Evolutionary conservation across 805 yeast genomes (phyloP), one percentile per base, ranked within the genome.

Genomic region (Saturnispora diversa): DNA sequence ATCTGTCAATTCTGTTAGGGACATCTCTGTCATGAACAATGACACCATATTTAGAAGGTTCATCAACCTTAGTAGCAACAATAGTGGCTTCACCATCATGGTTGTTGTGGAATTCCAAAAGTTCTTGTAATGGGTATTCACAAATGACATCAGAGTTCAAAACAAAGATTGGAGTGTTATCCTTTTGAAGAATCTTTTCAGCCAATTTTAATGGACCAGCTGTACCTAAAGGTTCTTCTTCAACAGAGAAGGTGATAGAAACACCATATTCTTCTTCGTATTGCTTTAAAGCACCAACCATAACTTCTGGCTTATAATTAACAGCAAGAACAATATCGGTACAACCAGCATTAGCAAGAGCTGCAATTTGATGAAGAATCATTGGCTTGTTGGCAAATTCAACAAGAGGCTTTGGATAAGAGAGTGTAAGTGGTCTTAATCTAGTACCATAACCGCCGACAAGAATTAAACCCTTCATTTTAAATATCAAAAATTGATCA

Each of bases 361-460:
- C 96, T 72, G 92, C 97, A 62, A 92, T 87, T 73, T 92, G 99
- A 67, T 92, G 98, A 56, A 86, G 73, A 58, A 92, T 92, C 98
- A 92, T 92, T 59, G 99, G 97, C 72, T 90, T 84, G 84, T 92
- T 92, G 65, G 84, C 99, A 60, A 92, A 92, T 70, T 90, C 97
- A 50, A 88, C 97, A 66, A 88, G 74, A 39, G 97, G 97, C 70
- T 88, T 88, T 65, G 97, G 97, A 50, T 81, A 75, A 44, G 97
- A 86, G 56, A 88, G 72, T 48, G 97, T 88, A 59, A 92, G 74
- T 49, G 99, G 99, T 78, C 99, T 88, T 73, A 92, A 83, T 74
- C 99, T 92, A 60, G 99, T 92, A 75, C 99, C 99, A 74, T 88
- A 92, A 68, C 98, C 98, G 63, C 98, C 98, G 57, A 90, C 97